Conservation (phyloP, 1,139 yeast genomes). For the Candida mesenterica region DNA sequence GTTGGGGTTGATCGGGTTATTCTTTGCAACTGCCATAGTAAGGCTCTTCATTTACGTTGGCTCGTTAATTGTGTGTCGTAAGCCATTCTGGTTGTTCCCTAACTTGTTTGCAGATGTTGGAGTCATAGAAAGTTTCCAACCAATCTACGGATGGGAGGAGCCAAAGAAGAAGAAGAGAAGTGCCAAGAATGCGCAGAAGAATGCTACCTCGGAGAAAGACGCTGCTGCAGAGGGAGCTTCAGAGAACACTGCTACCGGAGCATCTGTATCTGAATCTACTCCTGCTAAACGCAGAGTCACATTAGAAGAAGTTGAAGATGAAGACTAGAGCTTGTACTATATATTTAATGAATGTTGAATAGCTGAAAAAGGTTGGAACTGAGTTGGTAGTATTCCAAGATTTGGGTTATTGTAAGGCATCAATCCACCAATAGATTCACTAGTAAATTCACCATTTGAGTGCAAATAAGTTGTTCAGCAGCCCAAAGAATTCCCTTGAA, state of each 20-base stretch:
- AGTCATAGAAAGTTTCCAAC: slow-evolving; percentile 86
- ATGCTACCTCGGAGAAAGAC: slow-evolving; percentile 6
- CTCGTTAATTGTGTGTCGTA: slow-evolving; percentile 56
- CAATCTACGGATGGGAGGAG: slow-evolving; percentile 84
- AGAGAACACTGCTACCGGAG: slow-evolving; percentile 5
- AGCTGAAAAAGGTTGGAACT: not conserved
- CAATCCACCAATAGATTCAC: too few species aligned
- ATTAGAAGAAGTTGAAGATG: slow-evolving; percentile 51
- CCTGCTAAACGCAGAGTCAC: slow-evolving; percentile 20
- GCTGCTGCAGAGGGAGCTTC: slow-evolving; percentile 9
- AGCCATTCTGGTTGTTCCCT: slow-evolving; percentile 94
- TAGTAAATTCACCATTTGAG: too few species aligned
- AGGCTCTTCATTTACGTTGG: slow-evolving; percentile 71
- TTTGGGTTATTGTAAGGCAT: too few species aligned
- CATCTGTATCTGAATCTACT: slow-evolving; percentile 11
- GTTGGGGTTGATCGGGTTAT: slow-evolving; percentile 69
- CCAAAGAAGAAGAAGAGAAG: slow-evolving; percentile 32
- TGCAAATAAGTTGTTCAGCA: too few species aligned
- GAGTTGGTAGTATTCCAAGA: too few species aligned
- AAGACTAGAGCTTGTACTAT: not conserved
- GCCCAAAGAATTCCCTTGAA: too few species aligned
- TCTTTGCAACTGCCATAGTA: slow-evolving; percentile 76
- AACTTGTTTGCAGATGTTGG: slow-evolving; percentile 95
- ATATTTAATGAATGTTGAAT: not conserved
- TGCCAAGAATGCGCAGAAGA: slow-evolving; percentile 6